These are phyloP conservation scores for Alternaria sp. DNA, from an alignment of 2,329 filamentous ascomycete genomes.

Conservation along the genomic window DNA sequence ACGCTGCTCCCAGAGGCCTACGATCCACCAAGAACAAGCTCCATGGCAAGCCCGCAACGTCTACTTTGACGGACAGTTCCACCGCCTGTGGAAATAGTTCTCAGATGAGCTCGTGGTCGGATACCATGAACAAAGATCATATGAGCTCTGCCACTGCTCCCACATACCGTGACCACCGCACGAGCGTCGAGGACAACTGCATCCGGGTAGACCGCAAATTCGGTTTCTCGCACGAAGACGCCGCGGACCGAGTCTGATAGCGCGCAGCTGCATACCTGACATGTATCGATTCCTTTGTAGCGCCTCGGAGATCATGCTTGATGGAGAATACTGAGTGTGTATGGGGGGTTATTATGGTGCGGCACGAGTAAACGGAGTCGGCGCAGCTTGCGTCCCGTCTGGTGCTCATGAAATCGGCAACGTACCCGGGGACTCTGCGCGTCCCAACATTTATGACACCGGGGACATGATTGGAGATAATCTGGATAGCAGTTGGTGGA, in stretches of 20 bases:
- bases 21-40: conserved; percentile 34
- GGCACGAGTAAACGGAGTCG: not conserved
- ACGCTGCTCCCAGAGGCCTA: conserved; percentile 27
- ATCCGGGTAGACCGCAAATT: conserved; percentile 36
- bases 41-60: conserved; percentile 16
- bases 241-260: conserved; percentile 11
- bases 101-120: conserved; percentile 23
- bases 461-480: not conserved
- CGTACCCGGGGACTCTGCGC: not conserved
- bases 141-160: conserved; percentile 15
- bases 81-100: conserved; percentile 25
- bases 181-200: conserved; percentile 13
- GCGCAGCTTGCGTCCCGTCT: not conserved
- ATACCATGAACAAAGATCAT: conserved; percentile 24
- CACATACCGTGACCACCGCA: conserved; percentile 1
- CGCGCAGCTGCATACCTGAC: not conserved
- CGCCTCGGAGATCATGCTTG: not conserved
- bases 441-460: not conserved
- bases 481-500: no score
- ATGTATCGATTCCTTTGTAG: not conserved
- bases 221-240: conserved; percentile 22
- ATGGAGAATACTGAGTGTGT: not conserved
- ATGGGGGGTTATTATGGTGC: not conserved
- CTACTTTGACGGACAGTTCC: conserved; percentile 12
- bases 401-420: not conserved